Conservation (phyloP, 768 basidiomycete genomes). For the Lentinula sp. region DNA sequence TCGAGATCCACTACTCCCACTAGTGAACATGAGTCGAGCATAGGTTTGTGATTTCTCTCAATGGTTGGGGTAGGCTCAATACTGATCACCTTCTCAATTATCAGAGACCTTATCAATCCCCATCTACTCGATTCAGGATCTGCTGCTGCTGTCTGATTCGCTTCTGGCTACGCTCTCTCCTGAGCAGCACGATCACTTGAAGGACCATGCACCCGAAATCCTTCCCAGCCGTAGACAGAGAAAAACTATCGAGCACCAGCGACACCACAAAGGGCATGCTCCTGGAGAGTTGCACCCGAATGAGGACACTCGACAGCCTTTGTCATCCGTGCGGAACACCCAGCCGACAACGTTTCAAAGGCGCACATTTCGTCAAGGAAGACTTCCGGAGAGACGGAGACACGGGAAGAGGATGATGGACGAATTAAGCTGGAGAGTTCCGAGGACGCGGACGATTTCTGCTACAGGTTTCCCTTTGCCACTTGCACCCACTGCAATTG, state of each 20-base stretch:
- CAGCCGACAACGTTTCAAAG: neutral
- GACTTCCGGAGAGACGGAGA: neutral
- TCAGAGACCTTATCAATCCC: neutral
- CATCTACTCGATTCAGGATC: constrained; percentile 3
- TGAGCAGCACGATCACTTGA: constrained; percentile 1
- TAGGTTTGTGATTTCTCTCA: neutral
- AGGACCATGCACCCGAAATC: constrained; percentile 1
- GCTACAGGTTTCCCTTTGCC: neutral
- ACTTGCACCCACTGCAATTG: neutral
- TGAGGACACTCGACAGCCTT: neutral
- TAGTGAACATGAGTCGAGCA: neutral
- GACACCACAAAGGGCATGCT: neutral
- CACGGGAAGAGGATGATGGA: neutral
- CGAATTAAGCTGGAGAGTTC: neutral
- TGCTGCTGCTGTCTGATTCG: neutral
- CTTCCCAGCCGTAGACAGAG: neutral
- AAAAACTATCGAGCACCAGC: neutral
- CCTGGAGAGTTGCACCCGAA: neutral
- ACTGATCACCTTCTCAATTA: neutral
- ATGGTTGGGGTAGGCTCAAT: neutral
- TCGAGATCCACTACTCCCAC: constrained; percentile 1
- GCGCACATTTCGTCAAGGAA: neutral
- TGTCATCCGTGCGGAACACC: neutral
- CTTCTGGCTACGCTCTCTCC: neutral
- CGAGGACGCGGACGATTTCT: neutral